phyloP scores from a whole-genome alignment of 2,329 filamentous ascomycete genomes.

The Phaeosphaeria sp. region DNA sequence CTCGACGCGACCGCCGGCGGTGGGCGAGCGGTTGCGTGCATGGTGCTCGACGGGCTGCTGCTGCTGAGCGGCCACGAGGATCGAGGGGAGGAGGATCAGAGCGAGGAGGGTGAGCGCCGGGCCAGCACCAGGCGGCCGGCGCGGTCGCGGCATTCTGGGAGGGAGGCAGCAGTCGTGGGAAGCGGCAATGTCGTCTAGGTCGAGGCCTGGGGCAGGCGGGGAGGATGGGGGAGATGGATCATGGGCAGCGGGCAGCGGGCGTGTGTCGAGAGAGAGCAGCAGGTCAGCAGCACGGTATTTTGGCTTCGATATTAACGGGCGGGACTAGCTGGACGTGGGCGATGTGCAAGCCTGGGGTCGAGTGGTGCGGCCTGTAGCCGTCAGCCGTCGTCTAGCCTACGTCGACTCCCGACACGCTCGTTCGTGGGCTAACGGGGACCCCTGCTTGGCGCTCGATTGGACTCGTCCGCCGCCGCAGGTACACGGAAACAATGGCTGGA shows the following conservation, averaged over 20 bases:
- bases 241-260: conserved; percentile 31
- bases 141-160: conserved; percentile 46
- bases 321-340: conserved; percentile 28
- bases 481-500: conserved; percentile 2
- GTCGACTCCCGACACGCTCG: conserved; percentile 17
- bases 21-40: conserved; percentile 30
- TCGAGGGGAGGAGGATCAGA: conserved; percentile 43
- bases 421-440: conserved; percentile 14
- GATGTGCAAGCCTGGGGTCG: conserved; percentile 15
- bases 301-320: conserved; percentile 29
- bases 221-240: conserved; percentile 37
- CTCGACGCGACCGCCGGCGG: conserved; percentile 35
- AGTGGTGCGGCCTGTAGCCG: neutral
- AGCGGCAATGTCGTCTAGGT: conserved; percentile 21
- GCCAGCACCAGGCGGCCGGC: conserved; percentile 49
- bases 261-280: conserved; percentile 17
- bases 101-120: conserved; percentile 45
- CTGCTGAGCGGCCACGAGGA: conserved; percentile 50
- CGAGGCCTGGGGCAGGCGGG: conserved; percentile 39
- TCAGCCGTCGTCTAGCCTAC: conserved; percentile 9
- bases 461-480: conserved; percentile 4
- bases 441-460: conserved; percentile 10
- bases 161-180: conserved; percentile 24
- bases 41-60: conserved; percentile 44
- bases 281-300: conserved; percentile 13